These are phyloP conservation scores for Penicillium simplicissimum DNA, from an alignment of 495 filamentous ascomycete species.

Conservation along the genomic window DNA sequence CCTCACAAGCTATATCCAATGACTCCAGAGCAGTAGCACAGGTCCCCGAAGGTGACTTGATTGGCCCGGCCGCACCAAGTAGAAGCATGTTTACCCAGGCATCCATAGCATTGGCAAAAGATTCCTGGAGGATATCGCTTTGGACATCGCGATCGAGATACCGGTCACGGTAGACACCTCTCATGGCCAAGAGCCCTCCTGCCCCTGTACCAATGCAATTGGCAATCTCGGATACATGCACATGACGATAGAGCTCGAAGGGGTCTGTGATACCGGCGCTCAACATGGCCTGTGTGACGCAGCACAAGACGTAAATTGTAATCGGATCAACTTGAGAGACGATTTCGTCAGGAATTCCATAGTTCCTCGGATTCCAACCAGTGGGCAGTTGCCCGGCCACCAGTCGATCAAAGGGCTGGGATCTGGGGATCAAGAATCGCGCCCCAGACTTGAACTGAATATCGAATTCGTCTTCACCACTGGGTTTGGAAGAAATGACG, in stretches of 20 bases:
- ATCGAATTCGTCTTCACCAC: constrained; percentile 75
- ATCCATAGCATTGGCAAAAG: constrained; percentile 97
- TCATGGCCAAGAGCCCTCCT: constrained; percentile 81
- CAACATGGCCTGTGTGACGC: constrained; percentile 80
- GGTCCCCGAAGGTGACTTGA: constrained; percentile 93
- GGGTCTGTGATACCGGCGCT: constrained; percentile 91
- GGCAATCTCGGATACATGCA: constrained; percentile 90
- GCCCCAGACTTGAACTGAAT: constrained; percentile 90
- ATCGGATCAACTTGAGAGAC: constrained; percentile 91
- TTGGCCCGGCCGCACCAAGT: constrained; percentile 88
- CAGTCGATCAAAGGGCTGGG: constrained; percentile 87
- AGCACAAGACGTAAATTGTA: constrained; percentile 85
- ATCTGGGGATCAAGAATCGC: constrained; percentile 85
- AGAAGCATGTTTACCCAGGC: constrained; percentile 98
- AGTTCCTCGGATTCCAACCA: constrained; percentile 88
- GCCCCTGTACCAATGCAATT: constrained; percentile 96
- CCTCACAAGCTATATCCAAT: constrained; percentile 90
- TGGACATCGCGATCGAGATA: constrained; percentile 90
- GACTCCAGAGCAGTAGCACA: constrained; percentile 95
- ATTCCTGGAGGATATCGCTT: constrained; percentile 95
- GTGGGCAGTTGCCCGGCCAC: constrained; percentile 93
- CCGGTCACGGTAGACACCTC: constrained; percentile 93
- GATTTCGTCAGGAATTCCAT: constrained; percentile 93
- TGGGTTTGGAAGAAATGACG: constrained; percentile 79
- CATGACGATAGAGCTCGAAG: constrained; percentile 97